These are phyloP conservation scores for Physocladia obscura DNA, from an alignment of 192 early-diverging fungal species.

Conservation along the genomic window DNA sequence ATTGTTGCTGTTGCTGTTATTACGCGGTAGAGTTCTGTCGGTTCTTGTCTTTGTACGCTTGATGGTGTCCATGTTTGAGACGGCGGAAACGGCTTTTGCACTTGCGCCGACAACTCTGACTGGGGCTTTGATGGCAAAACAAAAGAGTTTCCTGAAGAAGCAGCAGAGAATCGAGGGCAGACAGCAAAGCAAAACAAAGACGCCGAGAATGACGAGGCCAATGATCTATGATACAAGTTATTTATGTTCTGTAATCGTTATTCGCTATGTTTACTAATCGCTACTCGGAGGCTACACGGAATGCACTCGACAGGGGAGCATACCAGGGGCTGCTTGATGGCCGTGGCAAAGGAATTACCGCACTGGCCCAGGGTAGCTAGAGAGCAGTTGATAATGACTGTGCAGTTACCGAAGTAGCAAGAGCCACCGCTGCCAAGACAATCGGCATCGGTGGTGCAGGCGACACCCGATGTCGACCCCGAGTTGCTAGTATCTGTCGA, in stretches of 20 bases:
- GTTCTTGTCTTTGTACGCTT: background rate
- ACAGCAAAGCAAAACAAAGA: slow-evolving; percentile 10
- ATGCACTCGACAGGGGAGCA: background rate
- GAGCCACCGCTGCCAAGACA: slow-evolving; percentile 9
- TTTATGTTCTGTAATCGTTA: too few species aligned
- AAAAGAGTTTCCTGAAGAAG: slow-evolving; percentile 12
- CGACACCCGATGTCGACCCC: background rate
- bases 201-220: slow-evolving; percentile 1
- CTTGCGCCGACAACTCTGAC: slow-evolving; percentile 25
- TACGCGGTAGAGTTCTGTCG: too few species aligned
- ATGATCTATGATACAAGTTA: slow-evolving; percentile 6
- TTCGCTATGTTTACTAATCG: too few species aligned
- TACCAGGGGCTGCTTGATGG: slow-evolving; percentile 9
- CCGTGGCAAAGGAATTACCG: background rate
- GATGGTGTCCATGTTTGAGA: background rate
- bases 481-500: background rate
- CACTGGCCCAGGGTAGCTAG: background rate
- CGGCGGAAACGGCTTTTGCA: slow-evolving; percentile 33
- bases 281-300: background rate
- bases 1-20: too few species aligned
- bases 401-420: slow-evolving; percentile 9
- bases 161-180: slow-evolving; percentile 15
- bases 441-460: slow-evolving; percentile 20
- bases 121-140: slow-evolving; percentile 20
- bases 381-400: background rate